Evolutionary conservation across 441 rosid genomes (phyloP).

Genomic region (Aquilaria agallochum): DNA sequence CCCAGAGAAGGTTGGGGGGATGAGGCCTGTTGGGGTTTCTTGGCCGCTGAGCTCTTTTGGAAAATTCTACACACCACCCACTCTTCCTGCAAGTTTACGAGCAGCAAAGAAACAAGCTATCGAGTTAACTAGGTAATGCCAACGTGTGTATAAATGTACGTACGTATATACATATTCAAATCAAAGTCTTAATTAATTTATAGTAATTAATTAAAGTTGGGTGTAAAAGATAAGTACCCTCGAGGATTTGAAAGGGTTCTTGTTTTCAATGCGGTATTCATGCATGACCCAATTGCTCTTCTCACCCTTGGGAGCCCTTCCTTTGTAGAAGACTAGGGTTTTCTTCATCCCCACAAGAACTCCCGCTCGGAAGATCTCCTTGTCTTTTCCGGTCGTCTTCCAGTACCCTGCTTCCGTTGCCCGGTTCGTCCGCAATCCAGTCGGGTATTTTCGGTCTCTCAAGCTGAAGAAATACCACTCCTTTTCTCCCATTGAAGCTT

Average conservation of each 20-base stretch:
- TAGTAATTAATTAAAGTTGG: neutral
- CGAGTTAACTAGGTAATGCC: neutral
- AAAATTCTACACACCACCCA: slow-evolving; percentile 76
- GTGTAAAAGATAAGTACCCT: slow-evolving; percentile 31
- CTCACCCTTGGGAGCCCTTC: slow-evolving; percentile 79
- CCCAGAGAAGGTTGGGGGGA: slow-evolving; percentile 60
- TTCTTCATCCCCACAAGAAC: slow-evolving; percentile 72
- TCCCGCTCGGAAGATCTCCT: slow-evolving; percentile 49
- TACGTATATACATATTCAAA: neutral
- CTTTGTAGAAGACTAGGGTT: slow-evolving; percentile 72
- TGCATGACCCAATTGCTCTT: slow-evolving; percentile 84
- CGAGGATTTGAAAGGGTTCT: slow-evolving; percentile 35
- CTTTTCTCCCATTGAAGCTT: slow-evolving; percentile 79
- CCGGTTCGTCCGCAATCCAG: slow-evolving; percentile 72
- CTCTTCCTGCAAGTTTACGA: slow-evolving; percentile 39
- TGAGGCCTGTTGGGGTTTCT: slow-evolving; percentile 45
- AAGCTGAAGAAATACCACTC: slow-evolving; percentile 73
- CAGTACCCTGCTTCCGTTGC: slow-evolving; percentile 77
- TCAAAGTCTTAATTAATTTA: neutral
- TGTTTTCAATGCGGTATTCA: slow-evolving; percentile 58
- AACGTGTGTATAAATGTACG: neutral
- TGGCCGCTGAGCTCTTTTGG: slow-evolving; percentile 43
- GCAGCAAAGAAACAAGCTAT: neutral
- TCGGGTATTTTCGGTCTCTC: slow-evolving; percentile 71
- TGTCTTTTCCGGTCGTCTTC: slow-evolving; percentile 80